Percentiles rank a stretch among this genome's conserved stretches.
Evolutionary conservation across 2,329 filamentous ascomycete genomes (phyloP).

Genomic region (Fusarium sp.): DNA sequence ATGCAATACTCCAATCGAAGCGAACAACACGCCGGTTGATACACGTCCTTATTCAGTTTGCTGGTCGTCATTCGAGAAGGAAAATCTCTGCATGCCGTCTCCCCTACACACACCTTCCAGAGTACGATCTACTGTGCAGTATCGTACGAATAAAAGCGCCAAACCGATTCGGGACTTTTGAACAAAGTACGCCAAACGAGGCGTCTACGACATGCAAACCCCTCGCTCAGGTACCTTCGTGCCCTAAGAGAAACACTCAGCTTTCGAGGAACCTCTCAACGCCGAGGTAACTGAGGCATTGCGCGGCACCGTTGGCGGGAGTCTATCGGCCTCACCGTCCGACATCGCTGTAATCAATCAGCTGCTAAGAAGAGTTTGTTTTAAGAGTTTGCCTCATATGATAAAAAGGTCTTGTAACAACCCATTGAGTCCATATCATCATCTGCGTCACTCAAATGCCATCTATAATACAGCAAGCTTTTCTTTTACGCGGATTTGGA

Average conservation of each 20-base stretch:
- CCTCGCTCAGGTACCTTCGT: slow-evolving; percentile 34
- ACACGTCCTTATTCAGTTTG: slow-evolving; percentile 21
- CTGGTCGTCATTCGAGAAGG: slow-evolving; percentile 11
- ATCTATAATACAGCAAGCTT: slow-evolving; percentile 14
- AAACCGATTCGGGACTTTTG: slow-evolving; percentile 26
- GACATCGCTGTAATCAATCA: slow-evolving; percentile 38
- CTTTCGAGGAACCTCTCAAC: slow-evolving; percentile 30
- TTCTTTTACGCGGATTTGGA: background rate
- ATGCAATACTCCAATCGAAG: background rate
- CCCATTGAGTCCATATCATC: slow-evolving; percentile 26
- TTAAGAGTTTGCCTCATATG: slow-evolving; percentile 22
- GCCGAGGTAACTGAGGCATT: slow-evolving; percentile 29
- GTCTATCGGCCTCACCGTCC: slow-evolving; percentile 44
- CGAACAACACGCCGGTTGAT: background rate
- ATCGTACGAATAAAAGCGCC: slow-evolving; percentile 16
- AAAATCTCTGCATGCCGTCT: slow-evolving; percentile 28
- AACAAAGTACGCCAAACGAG: slow-evolving; percentile 31
- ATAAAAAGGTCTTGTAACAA: slow-evolving; percentile 20
- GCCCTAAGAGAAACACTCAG: slow-evolving; percentile 32
- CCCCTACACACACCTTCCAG: slow-evolving; percentile 17
- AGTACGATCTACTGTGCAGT: slow-evolving; percentile 26
- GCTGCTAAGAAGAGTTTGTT: background rate
- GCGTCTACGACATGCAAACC: slow-evolving; percentile 40
- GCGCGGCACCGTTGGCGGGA: slow-evolving; percentile 35
- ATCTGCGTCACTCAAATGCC: slow-evolving; percentile 25